Evolutionary conservation across 139 green algal genomes (phyloP), one percentile per base, ranked within the genome.

Genomic region (Ettlia oleoabundans): DNA sequence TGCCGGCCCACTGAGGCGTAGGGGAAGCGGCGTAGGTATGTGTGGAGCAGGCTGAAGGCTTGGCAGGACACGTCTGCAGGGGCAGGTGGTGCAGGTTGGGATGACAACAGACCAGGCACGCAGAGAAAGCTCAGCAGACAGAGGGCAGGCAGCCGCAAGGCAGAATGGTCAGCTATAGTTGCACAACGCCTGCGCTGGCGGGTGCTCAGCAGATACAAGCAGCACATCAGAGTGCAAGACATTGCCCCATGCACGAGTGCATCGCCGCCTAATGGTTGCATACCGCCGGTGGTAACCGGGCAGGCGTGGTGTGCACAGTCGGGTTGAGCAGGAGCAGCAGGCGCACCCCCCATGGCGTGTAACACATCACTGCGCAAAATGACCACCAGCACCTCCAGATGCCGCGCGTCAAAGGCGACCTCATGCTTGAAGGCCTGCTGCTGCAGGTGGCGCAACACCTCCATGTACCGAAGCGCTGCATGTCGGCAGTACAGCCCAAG

Each of bases 281-380:
- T n/a, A n/a, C n/a, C n/a, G n/a, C n/a, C n/a, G n/a, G n/a, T n/a
- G n/a, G n/a, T n/a, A n/a, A n/a, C n/a, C n/a, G n/a, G n/a, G n/a
- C n/a, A n/a, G n/a, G n/a, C n/a, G n/a, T n/a, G n/a, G n/a, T n/a
- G n/a, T n/a, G n/a, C n/a, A n/a, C n/a, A n/a, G n/a, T n/a, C n/a
- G n/a, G n/a, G n/a, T n/a, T n/a, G n/a, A n/a, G n/a, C n/a, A n/a
- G n/a, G n/a, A n/a, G 38, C n/a, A 41, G 26, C 7, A 33, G 24
- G 26, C 51, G 33, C 61, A 77, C 75, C 38, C 6, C 33, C 78
- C 15, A 64, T 8, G 40, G 40, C 30, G 64, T 88, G 84, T 13
- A 88, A 22, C 22, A 74, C 38, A 52, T 88, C 76, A 41, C 58
- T 77, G 33, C 84, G 67, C 51, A 85, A 51, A 2, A 88, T 76